Base-by-base conservation (phyloP, 345 rosid species). In the Stellera chamaejasme region DNA sequence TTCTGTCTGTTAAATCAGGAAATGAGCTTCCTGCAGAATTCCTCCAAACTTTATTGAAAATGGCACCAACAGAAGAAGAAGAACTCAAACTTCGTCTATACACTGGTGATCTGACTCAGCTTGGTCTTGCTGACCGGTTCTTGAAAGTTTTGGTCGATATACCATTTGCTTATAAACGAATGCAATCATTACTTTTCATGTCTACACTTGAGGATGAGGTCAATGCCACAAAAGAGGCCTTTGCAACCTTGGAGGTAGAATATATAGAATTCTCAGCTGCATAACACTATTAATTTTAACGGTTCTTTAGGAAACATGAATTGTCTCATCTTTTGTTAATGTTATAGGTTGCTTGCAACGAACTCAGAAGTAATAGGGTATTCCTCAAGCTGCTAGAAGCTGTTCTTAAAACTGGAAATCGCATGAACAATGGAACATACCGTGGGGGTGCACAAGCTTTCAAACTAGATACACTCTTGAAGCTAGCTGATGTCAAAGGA, bases 341-440 rank as follows among this genome's bases (percentile, higher is more conserved):
- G 19, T 44, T 43, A 28, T 67, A 82, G 88, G 80, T 76, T 56
- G 88, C 84, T 27, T 79, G 82, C 67, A 75, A 82, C 66, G 84
- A 79, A 60, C 77, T 82, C 25, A 68, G 68, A 59, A 77, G 59
- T 65, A 76, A 80, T 65, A 62, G 82, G 48, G 57, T 82, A 68
- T 82, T 82, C 75, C 76, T 77, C 65, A 82, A 79, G 74, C 82
- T 82, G 56, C 72, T 82, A 42, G 88, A 82, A 76, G 88, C 88
- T 66, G 84, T 82, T 72, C 80, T 82, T n/a, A 82, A 82, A 68
- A 82, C 88, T 13, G 88, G 88, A 55, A 82, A 82, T 58, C 80
- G 88, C n/a, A 82, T 82, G 88, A 82, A 82, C 45, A 69, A 71
- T 68, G 88, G 88, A 28, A 82, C 88, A 12, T 82, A 76, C 64